Conservation (phyloP, 1,284 basidiomycete genomes). For the Coniophora puteana region DNA sequence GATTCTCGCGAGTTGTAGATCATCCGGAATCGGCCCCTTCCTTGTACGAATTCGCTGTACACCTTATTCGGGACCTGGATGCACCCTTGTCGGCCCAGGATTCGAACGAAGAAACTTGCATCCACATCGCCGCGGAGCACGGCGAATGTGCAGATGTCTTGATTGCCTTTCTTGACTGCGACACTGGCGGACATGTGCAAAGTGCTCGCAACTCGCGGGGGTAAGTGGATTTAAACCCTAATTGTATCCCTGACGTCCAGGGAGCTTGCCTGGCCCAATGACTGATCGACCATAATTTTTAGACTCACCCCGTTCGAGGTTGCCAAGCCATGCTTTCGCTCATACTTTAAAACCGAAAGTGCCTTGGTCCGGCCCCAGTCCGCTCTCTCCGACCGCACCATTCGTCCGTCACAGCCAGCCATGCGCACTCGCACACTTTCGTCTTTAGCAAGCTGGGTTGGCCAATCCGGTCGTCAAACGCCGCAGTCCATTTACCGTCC, state of each 20-base stretch:
- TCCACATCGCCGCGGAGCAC: constrained; percentile 91
- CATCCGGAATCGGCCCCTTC: constrained; percentile 34
- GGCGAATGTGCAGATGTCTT: constrained; percentile 70
- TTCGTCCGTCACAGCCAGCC: constrained; percentile 48
- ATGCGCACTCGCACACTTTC: constrained; percentile 33
- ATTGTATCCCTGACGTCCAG: constrained; percentile 4
- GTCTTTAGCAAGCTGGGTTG: constrained; percentile 38
- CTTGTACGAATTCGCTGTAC: constrained; percentile 56
- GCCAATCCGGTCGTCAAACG: constrained; percentile 32
- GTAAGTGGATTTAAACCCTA: constrained; percentile 42
- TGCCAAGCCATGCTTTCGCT: constrained; percentile 56
- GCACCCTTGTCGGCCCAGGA: constrained; percentile 69
- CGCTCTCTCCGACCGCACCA: constrained; percentile 51
- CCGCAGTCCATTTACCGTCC: constrained; percentile 16
- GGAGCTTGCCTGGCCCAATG: neutral
- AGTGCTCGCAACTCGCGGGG: constrained; percentile 65
- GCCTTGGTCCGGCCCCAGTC: constrained; percentile 46
- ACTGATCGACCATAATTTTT: constrained; percentile 8
- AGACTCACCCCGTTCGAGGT: constrained; percentile 70
- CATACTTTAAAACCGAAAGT: constrained; percentile 49
- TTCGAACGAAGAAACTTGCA: constrained; percentile 84
- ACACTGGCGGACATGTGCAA: constrained; percentile 48
- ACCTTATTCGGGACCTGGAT: constrained; percentile 62
- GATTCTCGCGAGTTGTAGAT: constrained; percentile 37
- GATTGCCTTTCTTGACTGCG: constrained; percentile 58